Conservation (phyloP, 2,329 filamentous ascomycete genomes). For the Aspergillus texensis region DNA sequence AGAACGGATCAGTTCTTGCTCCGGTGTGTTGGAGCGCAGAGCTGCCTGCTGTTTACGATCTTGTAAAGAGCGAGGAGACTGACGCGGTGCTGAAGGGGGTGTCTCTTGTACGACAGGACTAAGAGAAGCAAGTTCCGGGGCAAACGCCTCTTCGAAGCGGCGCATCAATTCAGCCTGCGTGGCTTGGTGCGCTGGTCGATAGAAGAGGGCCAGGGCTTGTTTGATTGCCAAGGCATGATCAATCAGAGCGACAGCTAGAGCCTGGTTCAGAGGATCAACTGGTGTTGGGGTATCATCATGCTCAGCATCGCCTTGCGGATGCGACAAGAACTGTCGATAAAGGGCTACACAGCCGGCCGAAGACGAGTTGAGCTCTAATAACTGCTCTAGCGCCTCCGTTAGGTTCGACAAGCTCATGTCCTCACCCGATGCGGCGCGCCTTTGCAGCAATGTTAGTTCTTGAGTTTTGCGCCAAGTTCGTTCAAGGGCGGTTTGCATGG, state of each 20-base stretch:
- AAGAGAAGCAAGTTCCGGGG: conserved; percentile 67
- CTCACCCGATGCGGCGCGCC: conserved; percentile 71
- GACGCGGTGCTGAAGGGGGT: conserved; percentile 49
- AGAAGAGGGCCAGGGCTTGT: conserved; percentile 73
- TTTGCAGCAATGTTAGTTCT: conserved; percentile 77
- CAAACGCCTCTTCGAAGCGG: conserved; percentile 50
- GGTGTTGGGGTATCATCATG: conserved; percentile 54
- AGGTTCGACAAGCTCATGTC: conserved; percentile 69
- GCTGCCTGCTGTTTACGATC: conserved; percentile 25
- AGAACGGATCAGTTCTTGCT: conserved; percentile 38
- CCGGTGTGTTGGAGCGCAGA: conserved; percentile 37
- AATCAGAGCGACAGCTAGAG: conserved; percentile 80
- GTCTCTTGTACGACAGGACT: conserved; percentile 45
- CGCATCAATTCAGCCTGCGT: conserved; percentile 42
- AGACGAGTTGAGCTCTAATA: conserved; percentile 72
- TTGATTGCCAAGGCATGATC: conserved; percentile 90
- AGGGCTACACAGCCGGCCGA: conserved; percentile 76
- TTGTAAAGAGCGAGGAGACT: conserved; percentile 32
- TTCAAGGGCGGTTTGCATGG: conserved; percentile 87
- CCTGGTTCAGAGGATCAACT: conserved; percentile 66
- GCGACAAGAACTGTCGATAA: conserved; percentile 74
- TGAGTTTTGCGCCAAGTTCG: conserved; percentile 87
- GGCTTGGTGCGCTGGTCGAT: conserved; percentile 58
- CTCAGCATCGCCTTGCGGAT: conserved; percentile 41
- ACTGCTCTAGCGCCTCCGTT: conserved; percentile 74